A percentile compares a stretch with the other conserved stretches of the same genome.
Conservation (phyloP, 306 rosid species). For the Albizia julibrissin region DNA sequence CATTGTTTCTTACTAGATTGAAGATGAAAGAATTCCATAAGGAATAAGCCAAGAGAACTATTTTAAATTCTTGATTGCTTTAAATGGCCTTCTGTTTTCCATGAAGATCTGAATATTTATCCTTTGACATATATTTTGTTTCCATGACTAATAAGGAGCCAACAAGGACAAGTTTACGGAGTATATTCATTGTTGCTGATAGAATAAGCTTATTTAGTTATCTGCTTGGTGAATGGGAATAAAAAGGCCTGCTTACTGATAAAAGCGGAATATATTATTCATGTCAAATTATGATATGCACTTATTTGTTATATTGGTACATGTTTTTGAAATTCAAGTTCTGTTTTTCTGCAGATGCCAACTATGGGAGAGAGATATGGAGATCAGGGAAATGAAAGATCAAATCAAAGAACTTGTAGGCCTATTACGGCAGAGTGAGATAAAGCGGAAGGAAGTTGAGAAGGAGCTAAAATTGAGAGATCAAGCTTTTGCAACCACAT, state of each 20-base stretch:
- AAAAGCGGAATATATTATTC: conserved; percentile 14
- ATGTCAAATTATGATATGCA: conserved; percentile 18
- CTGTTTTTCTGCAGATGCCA: conserved; percentile 71
- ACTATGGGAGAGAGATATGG: conserved; percentile 91
- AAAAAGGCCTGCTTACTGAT: not conserved
- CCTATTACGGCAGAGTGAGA: conserved; percentile 92
- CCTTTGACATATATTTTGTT: conserved; percentile 1
- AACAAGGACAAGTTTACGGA: not conserved
- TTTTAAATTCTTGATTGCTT: not conserved
- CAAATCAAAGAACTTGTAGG: conserved; percentile 96
- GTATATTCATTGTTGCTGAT: not conserved
- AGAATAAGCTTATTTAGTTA: conserved; percentile 24
- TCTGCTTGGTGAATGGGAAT: conserved; percentile 21
- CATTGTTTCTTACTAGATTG: not conserved
- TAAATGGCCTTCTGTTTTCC: not conserved
- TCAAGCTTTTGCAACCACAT: conserved; percentile 65
- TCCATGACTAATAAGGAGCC: not conserved
- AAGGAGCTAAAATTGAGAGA: conserved; percentile 92
- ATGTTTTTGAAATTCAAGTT: conserved; percentile 33
- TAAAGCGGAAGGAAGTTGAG: conserved; percentile 88
- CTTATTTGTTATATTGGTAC: conserved; percentile 2
- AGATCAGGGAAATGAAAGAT: conserved; percentile 96
- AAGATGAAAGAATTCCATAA: not conserved
- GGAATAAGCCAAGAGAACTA: not conserved
- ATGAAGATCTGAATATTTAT: conserved; percentile 19